Conservation (phyloP, 2,329 filamentous ascomycete genomes). For the Diaporthe longicolla region DNA sequence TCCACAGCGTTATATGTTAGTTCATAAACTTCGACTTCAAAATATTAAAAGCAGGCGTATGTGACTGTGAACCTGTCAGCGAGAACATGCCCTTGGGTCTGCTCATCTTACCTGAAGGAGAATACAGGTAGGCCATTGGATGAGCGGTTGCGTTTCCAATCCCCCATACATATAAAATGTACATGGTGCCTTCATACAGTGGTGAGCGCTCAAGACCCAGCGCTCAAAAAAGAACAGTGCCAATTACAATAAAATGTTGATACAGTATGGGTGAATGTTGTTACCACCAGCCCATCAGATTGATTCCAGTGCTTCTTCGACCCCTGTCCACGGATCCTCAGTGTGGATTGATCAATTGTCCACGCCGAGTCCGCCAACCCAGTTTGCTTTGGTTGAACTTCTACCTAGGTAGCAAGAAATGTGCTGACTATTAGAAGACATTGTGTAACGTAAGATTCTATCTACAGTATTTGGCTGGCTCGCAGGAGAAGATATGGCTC, state of each 20-base stretch:
- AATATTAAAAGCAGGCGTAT: background rate
- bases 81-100: background rate
- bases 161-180: too few relatives aligned
- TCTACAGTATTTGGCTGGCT: background rate
- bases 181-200: too few relatives aligned
- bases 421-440: background rate
- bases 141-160: too few relatives aligned
- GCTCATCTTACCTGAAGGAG: background rate
- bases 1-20: background rate
- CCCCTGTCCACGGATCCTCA: background rate
- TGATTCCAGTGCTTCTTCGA: background rate
- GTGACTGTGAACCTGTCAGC: background rate
- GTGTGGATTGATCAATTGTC: too few relatives aligned
- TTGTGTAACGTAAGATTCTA: background rate
- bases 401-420: background rate
- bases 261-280: too few relatives aligned
- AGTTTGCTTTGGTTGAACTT: background rate
- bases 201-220: too few relatives aligned
- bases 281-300: background rate
- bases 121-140: background rate
- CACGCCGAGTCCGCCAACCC: background rate
- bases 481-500: background rate
- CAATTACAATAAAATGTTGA: too few relatives aligned
- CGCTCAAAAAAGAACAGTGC: too few relatives aligned
- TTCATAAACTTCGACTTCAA: background rate